These are phyloP conservation scores for Nephelium lappaceum DNA, from an alignment of 345 rosid genomes.

Conservation along the genomic window DNA sequence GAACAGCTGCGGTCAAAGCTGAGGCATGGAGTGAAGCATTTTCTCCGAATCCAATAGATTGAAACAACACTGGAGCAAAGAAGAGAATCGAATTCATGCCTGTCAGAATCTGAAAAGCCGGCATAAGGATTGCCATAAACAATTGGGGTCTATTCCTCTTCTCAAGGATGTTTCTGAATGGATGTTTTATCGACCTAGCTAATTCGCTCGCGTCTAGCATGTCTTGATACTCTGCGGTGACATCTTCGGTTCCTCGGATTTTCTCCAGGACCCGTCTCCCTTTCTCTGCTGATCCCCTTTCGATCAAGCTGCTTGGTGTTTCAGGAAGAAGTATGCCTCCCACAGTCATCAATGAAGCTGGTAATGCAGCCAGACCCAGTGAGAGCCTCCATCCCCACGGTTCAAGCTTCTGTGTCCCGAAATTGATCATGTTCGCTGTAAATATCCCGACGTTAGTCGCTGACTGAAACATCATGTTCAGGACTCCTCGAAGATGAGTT, in stretches of 20 bases:
- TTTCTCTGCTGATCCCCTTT: slow-evolving; percentile 55
- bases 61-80: slow-evolving; percentile 90
- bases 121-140: slow-evolving; percentile 83
- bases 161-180: slow-evolving; percentile 77
- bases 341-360: slow-evolving; percentile 76
- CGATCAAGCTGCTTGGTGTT: slow-evolving; percentile 89
- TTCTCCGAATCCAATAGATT: slow-evolving; percentile 83
- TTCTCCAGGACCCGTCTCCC: slow-evolving; percentile 70
- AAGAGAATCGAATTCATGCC: slow-evolving; percentile 94
- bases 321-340: slow-evolving; percentile 82
- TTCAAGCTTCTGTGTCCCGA: slow-evolving; percentile 71
- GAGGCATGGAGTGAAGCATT: slow-evolving; percentile 86
- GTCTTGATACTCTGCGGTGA: slow-evolving; percentile 81
- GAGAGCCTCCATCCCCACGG: slow-evolving; percentile 99
- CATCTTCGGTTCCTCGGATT: slow-evolving; percentile 72
- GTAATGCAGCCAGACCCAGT: slow-evolving; percentile 82
- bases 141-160: slow-evolving; percentile 79
- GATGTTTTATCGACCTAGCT: slow-evolving; percentile 82
- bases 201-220: slow-evolving; percentile 86
- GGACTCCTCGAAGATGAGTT: slow-evolving; percentile 85
- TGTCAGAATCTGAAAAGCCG: slow-evolving; percentile 84
- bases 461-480: slow-evolving; percentile 93
- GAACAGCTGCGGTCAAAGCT: slow-evolving; percentile 94
- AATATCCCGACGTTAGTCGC: slow-evolving; percentile 90
- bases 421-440: slow-evolving; percentile 91